A percentile compares a stretch with the other conserved stretches of the same genome.
phyloP scores from a whole-genome alignment of 192 early-diverging fungal genomes.

The Phlyctochytrium planicorne region DNA sequence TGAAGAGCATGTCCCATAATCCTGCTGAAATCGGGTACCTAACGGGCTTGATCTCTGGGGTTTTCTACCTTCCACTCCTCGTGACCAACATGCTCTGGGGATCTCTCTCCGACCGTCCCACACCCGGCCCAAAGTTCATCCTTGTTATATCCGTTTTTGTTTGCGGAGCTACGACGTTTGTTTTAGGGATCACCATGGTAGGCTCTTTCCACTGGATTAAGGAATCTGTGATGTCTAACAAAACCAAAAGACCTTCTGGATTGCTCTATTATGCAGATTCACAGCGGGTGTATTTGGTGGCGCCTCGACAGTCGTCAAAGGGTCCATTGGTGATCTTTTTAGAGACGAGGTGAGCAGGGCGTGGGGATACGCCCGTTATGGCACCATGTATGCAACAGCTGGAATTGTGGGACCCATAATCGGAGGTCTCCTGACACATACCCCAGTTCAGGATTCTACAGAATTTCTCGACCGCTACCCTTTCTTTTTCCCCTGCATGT shows the following conservation, averaged over 20 bases:
- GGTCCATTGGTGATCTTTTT: conserved; percentile 43
- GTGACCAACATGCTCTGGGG: conserved; percentile 54
- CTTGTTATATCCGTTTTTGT: conserved; percentile 10
- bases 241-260: conserved; percentile 22
- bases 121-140: conserved; percentile 14
- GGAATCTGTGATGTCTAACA: too few species aligned
- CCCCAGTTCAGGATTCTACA: background rate
- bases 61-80: conserved; percentile 51
- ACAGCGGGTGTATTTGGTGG: conserved; percentile 47
- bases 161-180: conserved; percentile 14
- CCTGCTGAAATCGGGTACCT: conserved; percentile 8
- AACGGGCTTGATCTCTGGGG: conserved; percentile 39
- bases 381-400: conserved; percentile 34
- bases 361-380: conserved; percentile 50
- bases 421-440: conserved; percentile 14
- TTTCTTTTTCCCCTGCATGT: conserved; percentile 18
- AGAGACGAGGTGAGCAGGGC: conserved; percentile 24
- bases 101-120: conserved; percentile 26
- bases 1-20: conserved; percentile 17
- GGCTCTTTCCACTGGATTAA: too few species aligned
- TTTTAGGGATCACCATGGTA: conserved; percentile 18
- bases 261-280: conserved; percentile 33
- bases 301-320: conserved; percentile 51
- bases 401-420: conserved; percentile 26
- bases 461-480: conserved; percentile 9